Conservation (phyloP, 148 eudicot genomes). For the Silene latifolia region DNA sequence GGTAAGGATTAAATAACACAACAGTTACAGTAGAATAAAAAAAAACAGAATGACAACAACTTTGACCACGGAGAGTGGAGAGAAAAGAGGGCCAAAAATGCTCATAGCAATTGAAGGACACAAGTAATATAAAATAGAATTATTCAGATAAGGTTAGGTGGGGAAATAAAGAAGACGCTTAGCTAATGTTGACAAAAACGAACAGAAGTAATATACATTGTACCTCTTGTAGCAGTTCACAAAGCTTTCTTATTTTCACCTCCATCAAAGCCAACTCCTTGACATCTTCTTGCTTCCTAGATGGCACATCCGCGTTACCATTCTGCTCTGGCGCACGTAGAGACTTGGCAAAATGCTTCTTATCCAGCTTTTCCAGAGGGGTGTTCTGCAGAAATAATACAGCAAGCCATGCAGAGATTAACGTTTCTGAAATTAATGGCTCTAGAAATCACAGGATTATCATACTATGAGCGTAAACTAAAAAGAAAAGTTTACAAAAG, state of each 20-base stretch:
- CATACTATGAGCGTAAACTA: background rate
- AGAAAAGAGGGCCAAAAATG: background rate
- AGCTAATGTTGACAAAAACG: too few species aligned
- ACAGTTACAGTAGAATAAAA: background rate
- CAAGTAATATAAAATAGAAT: background rate
- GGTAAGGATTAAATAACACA: background rate
- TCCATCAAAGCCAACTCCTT: slow-evolving; percentile 79
- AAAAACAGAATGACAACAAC: background rate
- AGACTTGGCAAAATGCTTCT: slow-evolving; percentile 75
- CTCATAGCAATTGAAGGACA: background rate
- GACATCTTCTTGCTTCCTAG: slow-evolving; percentile 49
- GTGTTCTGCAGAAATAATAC: slow-evolving; percentile 48
- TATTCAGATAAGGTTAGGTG: background rate
- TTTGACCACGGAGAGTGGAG: background rate
- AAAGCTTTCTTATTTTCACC: slow-evolving; percentile 65
- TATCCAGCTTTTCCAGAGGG: slow-evolving; percentile 81
- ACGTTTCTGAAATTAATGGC: background rate
- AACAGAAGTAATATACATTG: background rate
- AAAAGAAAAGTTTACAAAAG: background rate
- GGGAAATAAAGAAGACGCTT: background rate
- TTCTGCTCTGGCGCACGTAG: slow-evolving; percentile 47
- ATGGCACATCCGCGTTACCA: slow-evolving; percentile 25
- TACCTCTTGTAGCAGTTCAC: slow-evolving; percentile 83
- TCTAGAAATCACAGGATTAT: background rate
- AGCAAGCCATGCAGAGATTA: slow-evolving; percentile 6